These are phyloP conservation scores for Fusarium beomiforme DNA, from an alignment of 2,329 filamentous ascomycete genomes.

Conservation along the genomic window DNA sequence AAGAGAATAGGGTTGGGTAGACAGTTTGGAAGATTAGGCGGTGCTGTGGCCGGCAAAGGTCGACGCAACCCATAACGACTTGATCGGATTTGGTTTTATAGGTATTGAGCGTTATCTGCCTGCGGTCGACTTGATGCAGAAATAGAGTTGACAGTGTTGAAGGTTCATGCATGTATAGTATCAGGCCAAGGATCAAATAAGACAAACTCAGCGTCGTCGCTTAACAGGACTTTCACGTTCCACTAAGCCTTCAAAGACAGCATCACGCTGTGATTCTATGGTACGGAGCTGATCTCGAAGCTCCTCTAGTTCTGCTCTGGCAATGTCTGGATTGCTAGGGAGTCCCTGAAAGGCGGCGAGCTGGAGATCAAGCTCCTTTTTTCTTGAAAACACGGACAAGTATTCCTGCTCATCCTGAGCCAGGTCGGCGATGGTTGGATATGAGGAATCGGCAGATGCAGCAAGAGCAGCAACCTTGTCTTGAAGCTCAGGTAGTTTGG, in stretches of 20 bases:
- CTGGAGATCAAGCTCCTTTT: slow-evolving; percentile 69
- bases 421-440: slow-evolving; percentile 66
- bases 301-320: slow-evolving; percentile 74
- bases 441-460: slow-evolving; percentile 47
- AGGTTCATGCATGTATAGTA: slow-evolving; percentile 34
- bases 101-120: slow-evolving; percentile 14
- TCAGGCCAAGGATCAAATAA: slow-evolving; percentile 14
- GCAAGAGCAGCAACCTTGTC: slow-evolving; percentile 60
- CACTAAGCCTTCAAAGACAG: slow-evolving; percentile 78
- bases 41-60: slow-evolving; percentile 73
- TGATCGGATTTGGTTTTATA: slow-evolving; percentile 10
- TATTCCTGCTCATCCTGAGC: slow-evolving; percentile 68
- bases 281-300: slow-evolving; percentile 71
- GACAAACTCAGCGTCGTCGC: slow-evolving; percentile 43
- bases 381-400: slow-evolving; percentile 63
- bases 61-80: slow-evolving; percentile 57
- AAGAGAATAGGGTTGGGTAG: slow-evolving; percentile 73
- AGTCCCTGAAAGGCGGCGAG: slow-evolving; percentile 75
- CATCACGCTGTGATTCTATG: slow-evolving; percentile 73
- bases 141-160: slow-evolving; percentile 2
- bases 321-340: slow-evolving; percentile 75
- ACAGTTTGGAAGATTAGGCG: slow-evolving; percentile 75
- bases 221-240: slow-evolving; percentile 67
- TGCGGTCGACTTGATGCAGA: not conserved
- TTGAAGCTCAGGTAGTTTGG: slow-evolving; percentile 71